phyloP scores from a whole-genome alignment of 495 filamentous ascomycete species.

The Tuber umbilicatum region DNA sequence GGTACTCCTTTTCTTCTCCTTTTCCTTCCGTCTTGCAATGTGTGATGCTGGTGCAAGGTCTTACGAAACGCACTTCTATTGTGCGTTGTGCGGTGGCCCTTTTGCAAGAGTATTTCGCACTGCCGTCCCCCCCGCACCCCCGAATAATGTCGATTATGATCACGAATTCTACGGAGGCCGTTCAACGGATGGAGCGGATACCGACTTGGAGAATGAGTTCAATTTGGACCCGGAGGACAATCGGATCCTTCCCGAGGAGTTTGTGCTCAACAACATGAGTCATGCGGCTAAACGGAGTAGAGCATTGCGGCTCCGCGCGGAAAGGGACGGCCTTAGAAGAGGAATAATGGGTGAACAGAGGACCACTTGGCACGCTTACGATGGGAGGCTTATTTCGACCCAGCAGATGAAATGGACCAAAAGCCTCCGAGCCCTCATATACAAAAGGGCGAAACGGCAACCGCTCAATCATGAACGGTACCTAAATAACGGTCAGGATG shows the following conservation, averaged over 20 bases:
- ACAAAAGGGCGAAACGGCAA: slow-evolving; percentile 24
- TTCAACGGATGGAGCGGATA: not conserved
- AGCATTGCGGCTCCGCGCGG: slow-evolving; percentile 25
- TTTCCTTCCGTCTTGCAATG: slow-evolving; percentile 11
- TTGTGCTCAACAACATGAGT: slow-evolving; percentile 35
- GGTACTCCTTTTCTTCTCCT: not conserved
- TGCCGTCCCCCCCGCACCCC: slow-evolving; percentile 27
- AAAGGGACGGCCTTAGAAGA: slow-evolving; percentile 29
- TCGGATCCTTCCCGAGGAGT: slow-evolving; percentile 32
- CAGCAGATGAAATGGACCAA: slow-evolving; percentile 43
- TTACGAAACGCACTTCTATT: slow-evolving; percentile 43
- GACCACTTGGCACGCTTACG: slow-evolving; percentile 35
- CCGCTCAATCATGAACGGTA: slow-evolving; percentile 31
- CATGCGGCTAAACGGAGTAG: slow-evolving; percentile 34
- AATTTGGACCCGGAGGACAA: slow-evolving; percentile 35
- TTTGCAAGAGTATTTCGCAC: slow-evolving; percentile 43
- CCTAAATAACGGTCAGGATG: slow-evolving; percentile 11
- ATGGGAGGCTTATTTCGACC: slow-evolving; percentile 36
- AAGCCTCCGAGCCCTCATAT: slow-evolving; percentile 42
- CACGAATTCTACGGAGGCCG: slow-evolving; percentile 21
- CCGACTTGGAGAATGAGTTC: slow-evolving; percentile 31
- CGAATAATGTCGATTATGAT: slow-evolving; percentile 11
- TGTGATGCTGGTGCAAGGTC: slow-evolving; percentile 29
- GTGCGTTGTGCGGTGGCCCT: slow-evolving; percentile 43
- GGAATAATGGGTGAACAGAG: slow-evolving; percentile 31